A percentile compares a stretch with the other conserved stretches of the same genome.
These are phyloP conservation scores for Pseudocercospora macadamiae DNA, from an alignment of 2,329 filamentous ascomycete genomes.

Conservation along the genomic window DNA sequence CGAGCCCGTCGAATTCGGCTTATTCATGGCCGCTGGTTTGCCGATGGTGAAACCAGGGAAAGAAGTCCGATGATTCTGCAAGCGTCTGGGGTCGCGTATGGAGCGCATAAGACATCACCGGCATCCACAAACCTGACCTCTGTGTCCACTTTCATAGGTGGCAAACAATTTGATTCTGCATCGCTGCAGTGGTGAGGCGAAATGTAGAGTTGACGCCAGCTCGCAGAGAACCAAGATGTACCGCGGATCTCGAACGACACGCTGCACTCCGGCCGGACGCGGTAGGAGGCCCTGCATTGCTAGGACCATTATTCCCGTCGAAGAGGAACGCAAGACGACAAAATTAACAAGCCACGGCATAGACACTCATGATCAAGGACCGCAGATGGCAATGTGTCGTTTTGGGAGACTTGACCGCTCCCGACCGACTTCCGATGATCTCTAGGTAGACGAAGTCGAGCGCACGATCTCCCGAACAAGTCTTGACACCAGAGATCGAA, in stretches of 20 bases:
- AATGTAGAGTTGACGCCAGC: slow-evolving; percentile 1
- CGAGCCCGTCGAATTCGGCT: slow-evolving; percentile 1
- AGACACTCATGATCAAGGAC: no score
- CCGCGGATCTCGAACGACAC: no score
- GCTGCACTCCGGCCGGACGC: not conserved
- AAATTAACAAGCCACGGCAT: no score
- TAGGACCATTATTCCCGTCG: not conserved
- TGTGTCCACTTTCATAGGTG: not conserved
- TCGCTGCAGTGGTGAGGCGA: not conserved
- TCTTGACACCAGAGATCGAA: not conserved
- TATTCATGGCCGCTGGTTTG: not conserved
- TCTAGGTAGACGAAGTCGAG: no score
- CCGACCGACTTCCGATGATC: no score
- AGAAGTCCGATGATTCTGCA: not conserved
- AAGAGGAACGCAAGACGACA: no score
- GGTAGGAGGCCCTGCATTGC: not conserved
- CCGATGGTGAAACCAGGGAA: not conserved
- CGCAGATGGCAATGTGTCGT: no score
- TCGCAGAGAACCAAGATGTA: slow-evolving; percentile 7
- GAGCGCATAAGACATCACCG: not conserved
- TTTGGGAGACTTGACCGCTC: no score
- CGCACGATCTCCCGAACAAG: not conserved
- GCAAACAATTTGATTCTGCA: not conserved
- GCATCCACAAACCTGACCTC: not conserved
- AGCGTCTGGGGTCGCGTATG: not conserved